Conservation (phyloP, 768 basidiomycete species). For the Lactarius trivialis region DNA sequence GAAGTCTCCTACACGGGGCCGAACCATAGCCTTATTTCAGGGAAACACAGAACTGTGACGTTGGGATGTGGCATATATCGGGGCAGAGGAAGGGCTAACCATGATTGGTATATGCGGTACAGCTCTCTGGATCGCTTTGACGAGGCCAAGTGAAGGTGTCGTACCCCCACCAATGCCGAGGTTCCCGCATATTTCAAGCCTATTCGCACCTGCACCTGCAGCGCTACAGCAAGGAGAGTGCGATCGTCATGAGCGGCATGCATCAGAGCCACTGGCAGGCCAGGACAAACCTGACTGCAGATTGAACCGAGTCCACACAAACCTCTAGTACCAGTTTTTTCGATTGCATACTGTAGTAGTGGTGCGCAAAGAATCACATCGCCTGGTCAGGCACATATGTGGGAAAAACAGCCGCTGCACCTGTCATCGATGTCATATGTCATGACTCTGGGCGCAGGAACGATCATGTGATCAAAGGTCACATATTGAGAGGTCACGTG, state of each 20-base stretch:
- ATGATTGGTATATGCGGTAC: slow-evolving; percentile 54
- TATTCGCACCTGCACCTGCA: slow-evolving; percentile 60
- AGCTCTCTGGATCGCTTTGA: slow-evolving; percentile 47
- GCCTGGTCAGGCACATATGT: no score
- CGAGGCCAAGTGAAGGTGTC: slow-evolving; percentile 73
- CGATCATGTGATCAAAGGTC: no score
- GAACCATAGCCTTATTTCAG: slow-evolving; percentile 54
- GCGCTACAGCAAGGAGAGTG: slow-evolving; percentile 42
- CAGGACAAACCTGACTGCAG: slow-evolving; percentile 6
- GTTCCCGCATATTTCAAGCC: slow-evolving; percentile 72
- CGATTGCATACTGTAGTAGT: no score
- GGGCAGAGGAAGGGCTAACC: slow-evolving; percentile 36
- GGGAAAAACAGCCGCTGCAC: no score
- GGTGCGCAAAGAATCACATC: no score
- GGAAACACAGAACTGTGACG: not conserved
- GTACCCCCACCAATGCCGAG: slow-evolving; percentile 71
- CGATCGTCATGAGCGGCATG: not conserved
- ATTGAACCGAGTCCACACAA: slow-evolving; percentile 18
- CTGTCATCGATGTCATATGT: no score
- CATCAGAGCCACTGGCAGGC: not conserved
- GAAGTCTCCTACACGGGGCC: slow-evolving; percentile 77
- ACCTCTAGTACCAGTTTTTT: slow-evolving; percentile 7
- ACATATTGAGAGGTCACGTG: no score
- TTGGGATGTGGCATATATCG: not conserved
- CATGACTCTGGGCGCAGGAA: no score